phyloP scores from a whole-genome alignment of 768 basidiomycete genomes.

The Pisolithus sp. region DNA sequence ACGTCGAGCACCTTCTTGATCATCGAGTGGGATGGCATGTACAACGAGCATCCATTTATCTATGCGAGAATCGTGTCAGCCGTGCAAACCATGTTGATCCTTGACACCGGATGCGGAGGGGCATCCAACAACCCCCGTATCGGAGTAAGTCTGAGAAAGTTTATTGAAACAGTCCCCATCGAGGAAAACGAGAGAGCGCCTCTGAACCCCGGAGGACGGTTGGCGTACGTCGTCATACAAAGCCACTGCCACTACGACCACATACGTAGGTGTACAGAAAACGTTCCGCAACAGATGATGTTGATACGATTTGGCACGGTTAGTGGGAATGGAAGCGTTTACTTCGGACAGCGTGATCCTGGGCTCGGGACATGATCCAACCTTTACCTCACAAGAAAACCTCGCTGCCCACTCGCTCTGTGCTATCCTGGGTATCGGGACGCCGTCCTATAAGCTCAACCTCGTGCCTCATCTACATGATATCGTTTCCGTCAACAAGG shows the following conservation, averaged over 20 bases:
- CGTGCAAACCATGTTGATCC: constrained; percentile 37
- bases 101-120: constrained; percentile 52
- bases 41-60: constrained; percentile 31
- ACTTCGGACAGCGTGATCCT: constrained; percentile 25
- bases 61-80: constrained; percentile 4
- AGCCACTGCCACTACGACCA: too few relatives aligned
- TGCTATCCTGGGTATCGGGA: constrained; percentile 22
- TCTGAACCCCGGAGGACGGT: constrained; percentile 36
- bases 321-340: neutral
- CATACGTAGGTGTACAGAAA: too few relatives aligned
- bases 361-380: constrained; percentile 35
- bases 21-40: too few relatives aligned
- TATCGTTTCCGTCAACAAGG: neutral
- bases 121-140: constrained; percentile 35
- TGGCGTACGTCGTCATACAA: constrained; percentile 14
- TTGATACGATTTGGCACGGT: too few relatives aligned
- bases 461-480: neutral
- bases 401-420: constrained; percentile 27
- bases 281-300: neutral
- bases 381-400: neutral
- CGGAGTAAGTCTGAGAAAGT: constrained; percentile 32
- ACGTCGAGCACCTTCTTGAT: constrained; percentile 24
- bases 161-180: constrained; percentile 45
- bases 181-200: constrained; percentile 21
- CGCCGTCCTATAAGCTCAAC: constrained; percentile 40